A percentile compares a stretch with the other conserved stretches of the same genome.
phyloP scores from a whole-genome alignment of 1,139 yeast genomes.

The Magnusiomyces paraingens region DNA sequence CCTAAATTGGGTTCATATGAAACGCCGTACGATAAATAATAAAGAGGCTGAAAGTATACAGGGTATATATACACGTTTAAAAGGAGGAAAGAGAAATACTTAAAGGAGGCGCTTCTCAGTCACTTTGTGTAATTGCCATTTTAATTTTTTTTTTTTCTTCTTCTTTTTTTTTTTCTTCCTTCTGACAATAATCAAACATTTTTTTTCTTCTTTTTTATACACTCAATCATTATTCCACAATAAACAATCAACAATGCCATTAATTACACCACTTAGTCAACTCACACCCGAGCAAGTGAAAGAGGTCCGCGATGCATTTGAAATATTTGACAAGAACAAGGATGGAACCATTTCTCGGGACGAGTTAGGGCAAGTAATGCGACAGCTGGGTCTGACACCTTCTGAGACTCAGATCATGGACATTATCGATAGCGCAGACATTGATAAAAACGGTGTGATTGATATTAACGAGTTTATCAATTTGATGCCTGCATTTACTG shows the following conservation, averaged over 20 bases:
- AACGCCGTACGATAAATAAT: too few species aligned
- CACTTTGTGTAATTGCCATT: too few species aligned
- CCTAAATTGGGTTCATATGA: too few species aligned
- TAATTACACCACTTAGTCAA: neutral
- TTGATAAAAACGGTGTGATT: slow-evolving; percentile 22
- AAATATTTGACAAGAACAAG: slow-evolving; percentile 90
- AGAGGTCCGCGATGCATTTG: slow-evolving; percentile 65
- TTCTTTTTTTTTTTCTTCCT: too few species aligned
- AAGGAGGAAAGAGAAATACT: too few species aligned
- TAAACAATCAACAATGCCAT: neutral
- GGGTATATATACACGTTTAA: too few species aligned
- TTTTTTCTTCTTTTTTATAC: too few species aligned
- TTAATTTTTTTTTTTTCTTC: too few species aligned
- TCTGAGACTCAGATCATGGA: slow-evolving; percentile 93
- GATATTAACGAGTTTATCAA: slow-evolving; percentile 84
- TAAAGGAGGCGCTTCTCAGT: too few species aligned
- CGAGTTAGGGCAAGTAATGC: slow-evolving; percentile 96
- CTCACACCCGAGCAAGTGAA: slow-evolving; percentile 1
- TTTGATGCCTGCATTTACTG: slow-evolving; percentile 12
- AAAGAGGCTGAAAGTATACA: too few species aligned
- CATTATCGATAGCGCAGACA: slow-evolving; percentile 94
- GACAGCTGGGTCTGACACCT: slow-evolving; percentile 95
- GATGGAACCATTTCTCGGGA: slow-evolving; percentile 95
- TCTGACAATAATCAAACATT: too few species aligned
- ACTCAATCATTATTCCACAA: too few species aligned